phyloP scores from a whole-genome alignment of 345 rosid genomes.

The Jatropha curcas region DNA sequence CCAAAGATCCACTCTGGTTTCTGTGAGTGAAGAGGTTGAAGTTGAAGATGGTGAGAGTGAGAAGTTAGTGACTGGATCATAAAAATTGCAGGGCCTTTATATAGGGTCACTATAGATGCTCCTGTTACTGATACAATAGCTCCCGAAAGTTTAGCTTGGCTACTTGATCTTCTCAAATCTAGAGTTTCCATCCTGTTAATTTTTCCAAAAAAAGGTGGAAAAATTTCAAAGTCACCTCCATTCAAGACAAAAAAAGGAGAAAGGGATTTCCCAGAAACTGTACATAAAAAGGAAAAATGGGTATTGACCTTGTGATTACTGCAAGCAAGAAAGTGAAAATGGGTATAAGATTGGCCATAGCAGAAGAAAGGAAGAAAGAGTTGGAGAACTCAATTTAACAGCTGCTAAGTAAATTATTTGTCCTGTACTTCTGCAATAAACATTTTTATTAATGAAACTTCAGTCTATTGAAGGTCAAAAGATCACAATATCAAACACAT shows the following conservation, averaged over 20 bases:
- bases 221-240: no score
- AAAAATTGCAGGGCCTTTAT: conserved; percentile 36
- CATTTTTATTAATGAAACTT: neutral
- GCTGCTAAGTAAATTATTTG: conserved; percentile 30
- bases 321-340: conserved; percentile 45
- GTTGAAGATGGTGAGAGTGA: conserved; percentile 8
- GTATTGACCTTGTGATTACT: conserved; percentile 29
- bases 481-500: neutral
- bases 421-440: conserved; percentile 37
- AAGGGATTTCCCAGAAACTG: neutral
- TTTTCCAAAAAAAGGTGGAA: neutral
- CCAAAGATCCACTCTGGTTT: conserved; percentile 48
- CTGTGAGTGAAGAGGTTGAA: conserved; percentile 19
- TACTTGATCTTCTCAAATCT: conserved; percentile 33
- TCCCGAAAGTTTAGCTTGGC: conserved; percentile 43
- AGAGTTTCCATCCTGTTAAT: conserved; percentile 40
- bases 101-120: conserved; percentile 44
- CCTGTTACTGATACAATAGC: conserved; percentile 41
- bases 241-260: no score
- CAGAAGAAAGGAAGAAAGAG: conserved; percentile 38
- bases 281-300: neutral
- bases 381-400: conserved; percentile 37
- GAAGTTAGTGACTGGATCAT: neutral
- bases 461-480: neutral
- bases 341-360: conserved; percentile 40